Evolutionary conservation across 345 rosid genomes (phyloP), one percentile per base, ranked within the genome.

Genomic region (Eucalyptus urophylla): DNA sequence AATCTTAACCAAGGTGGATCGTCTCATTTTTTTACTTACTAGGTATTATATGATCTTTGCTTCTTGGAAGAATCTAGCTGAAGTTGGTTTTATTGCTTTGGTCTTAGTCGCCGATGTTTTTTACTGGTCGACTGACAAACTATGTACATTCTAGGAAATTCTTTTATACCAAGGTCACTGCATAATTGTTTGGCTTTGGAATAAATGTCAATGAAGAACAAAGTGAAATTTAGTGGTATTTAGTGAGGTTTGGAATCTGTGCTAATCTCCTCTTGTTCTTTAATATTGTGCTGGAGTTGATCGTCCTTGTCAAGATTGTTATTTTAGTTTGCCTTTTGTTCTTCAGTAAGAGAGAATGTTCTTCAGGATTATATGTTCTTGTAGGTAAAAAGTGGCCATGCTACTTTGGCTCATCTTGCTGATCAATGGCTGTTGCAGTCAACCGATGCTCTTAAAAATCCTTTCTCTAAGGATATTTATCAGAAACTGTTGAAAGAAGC

Each of bases 391-490:
- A 94, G 92, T 56, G 93, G 92, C 81, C 91, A 91, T 86, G 92
- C 93, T 87, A 90, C 92, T 89, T 89, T 95, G 91, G 89, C 92
- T 91, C 95, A 93, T 90, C 97, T 97, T 67, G 97, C 97, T n/a
- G 94, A 93, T 89, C 90, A 92, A 44, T 97, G 99, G 99, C 95
- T 97, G 90, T 86, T 50, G 76, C 94, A 51, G 56, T 95, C 96
- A 8, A 56, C 89, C 33, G 91, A 93, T 89, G 87, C 93, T 92
- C 91, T 94, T 69, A 87, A 92, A 44, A 81, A 89, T 91, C 95
- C 93, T 69, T 97, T 92, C 91, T 94, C 93, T 29, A 88, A 91
- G 91, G 95, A 89, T 90, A 91, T 92, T 90, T 97, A 91, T 92
- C 87, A 88, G 49, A 89, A 87, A 85, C 93, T 92, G 29, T 90